Evolutionary conservation across 495 filamentous ascomycete species (phyloP), one percentile per base, ranked within the genome.

Genomic region (Amphirosellinia nigrospora): DNA sequence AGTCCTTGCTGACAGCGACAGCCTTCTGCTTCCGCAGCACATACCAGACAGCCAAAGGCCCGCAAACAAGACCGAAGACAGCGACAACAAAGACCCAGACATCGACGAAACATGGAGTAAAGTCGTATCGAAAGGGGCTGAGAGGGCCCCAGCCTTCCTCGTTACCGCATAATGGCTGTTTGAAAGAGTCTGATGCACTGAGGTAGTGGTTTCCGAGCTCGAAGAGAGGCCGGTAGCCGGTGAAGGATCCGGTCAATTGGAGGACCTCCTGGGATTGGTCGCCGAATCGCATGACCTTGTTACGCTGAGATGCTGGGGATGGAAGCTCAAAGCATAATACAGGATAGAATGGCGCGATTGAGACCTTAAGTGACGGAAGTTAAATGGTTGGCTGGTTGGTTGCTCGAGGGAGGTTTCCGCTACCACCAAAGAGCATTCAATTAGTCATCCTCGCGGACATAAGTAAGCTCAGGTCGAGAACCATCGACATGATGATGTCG

Each of bases 61-160:
- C 96, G 66, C 89, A 83, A 19, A 97, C 41, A 32, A 97, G 84
- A 13, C 96, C 93, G 80, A 88, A 94, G 5, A 86, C 83, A 11
- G 93, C 94, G 23, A 97, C 90, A 6, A 85, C 76, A 36, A 90
- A 88, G 66, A 98, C 87, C 83, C 90, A 92, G 11, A 94, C 86
- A 78, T 98, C 96, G 60, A 97, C 86, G 78, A 98, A 98, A 81
- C 96, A 99, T 67, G 96, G 94, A 45, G 96, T 98, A 79, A 99
- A 92, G 79, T 98, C 94, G 79, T 92, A 97, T 71, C 94, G 83
- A 66, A 87, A 84, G 23, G 88, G 88, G 79, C 93, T 96, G 73
- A 99, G 68, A 21, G 96, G 96, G 13, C 96, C 96, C 96, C 96
- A 99, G 76, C 96, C 96, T 80, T 98, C 94, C 41, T 83, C 81